Evolutionary conservation across 768 basidiomycete species (phyloP).

Genomic region (Paxillus ammoniavirescens): DNA sequence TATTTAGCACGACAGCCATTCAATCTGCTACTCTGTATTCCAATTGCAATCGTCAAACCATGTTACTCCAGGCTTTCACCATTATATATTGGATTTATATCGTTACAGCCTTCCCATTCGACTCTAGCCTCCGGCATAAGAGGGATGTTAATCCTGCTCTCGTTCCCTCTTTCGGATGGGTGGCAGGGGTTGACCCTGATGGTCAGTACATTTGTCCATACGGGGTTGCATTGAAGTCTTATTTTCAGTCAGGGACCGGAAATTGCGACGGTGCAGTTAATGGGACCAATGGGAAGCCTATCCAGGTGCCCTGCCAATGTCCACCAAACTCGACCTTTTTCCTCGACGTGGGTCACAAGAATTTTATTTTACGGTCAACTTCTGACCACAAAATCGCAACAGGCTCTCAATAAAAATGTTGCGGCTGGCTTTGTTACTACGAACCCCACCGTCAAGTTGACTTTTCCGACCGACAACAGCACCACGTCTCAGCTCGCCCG

Average conservation of each 20-base stretch:
- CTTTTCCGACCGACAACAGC: conserved; percentile 63
- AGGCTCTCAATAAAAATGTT: conserved; percentile 50
- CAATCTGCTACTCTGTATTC: neutral
- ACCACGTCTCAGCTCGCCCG: conserved; percentile 52
- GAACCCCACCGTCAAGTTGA: conserved; percentile 56
- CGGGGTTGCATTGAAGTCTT: neutral
- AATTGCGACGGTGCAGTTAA: conserved; percentile 66
- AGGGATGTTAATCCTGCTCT: conserved; percentile 53
- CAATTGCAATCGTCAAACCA: conserved; percentile 3
- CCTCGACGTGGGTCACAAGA: conserved; percentile 38
- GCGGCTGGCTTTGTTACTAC: conserved; percentile 62
- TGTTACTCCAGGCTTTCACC: conserved; percentile 14
- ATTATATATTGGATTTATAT: conserved; percentile 8
- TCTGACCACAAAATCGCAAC: conserved; percentile 17
- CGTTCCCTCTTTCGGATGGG: conserved; percentile 60
- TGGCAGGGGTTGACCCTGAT: conserved; percentile 57
- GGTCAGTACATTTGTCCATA: conserved; percentile 35
- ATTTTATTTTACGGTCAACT: neutral
- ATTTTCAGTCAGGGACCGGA: conserved; percentile 45
- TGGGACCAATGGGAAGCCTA: conserved; percentile 51
- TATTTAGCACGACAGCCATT: neutral
- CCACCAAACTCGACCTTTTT: conserved; percentile 56
- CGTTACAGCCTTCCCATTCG: conserved; percentile 17
- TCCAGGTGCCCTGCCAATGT: conserved; percentile 65
- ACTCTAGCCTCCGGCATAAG: conserved; percentile 12